These are phyloP conservation scores for Neospora caninum DNA, from an alignment of 169 alveolate species.

Conservation along the genomic window DNA sequence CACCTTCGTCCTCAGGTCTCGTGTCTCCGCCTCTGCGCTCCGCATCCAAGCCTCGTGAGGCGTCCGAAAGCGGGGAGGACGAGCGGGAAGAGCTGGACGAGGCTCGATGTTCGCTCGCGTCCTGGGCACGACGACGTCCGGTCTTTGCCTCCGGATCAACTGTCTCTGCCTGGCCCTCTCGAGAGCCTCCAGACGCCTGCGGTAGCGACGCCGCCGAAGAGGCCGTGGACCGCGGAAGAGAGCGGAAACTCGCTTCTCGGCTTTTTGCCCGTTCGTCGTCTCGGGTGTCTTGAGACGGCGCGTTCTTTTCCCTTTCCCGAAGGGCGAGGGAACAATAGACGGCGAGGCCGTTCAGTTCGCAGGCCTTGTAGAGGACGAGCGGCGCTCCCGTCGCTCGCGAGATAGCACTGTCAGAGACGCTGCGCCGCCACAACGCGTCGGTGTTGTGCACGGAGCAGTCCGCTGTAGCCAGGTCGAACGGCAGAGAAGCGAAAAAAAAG, in stretches of 20 bases:
- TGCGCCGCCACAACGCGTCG: constrained; percentile 44
- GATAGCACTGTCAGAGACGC: not conserved
- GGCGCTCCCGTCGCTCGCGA: not conserved
- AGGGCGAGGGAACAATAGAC: constrained; percentile 54
- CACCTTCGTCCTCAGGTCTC: too few species aligned
- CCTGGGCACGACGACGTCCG: too few species aligned
- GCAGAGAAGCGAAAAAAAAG: not conserved
- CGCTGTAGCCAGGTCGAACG: not conserved
- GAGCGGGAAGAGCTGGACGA: too few species aligned
- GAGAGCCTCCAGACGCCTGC: too few species aligned
- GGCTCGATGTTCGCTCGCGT: too few species aligned
- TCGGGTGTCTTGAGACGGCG: not conserved
- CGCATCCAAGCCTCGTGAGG: too few species aligned
- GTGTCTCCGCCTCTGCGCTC: too few species aligned
- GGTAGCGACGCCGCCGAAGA: too few species aligned
- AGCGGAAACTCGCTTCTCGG: not conserved
- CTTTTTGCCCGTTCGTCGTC: not conserved
- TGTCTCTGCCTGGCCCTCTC: too few species aligned
- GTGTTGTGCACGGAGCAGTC: constrained; percentile 62
- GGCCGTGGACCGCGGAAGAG: not conserved
- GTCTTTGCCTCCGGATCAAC: too few species aligned
- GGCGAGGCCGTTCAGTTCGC: constrained; percentile 62
- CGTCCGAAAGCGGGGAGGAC: too few species aligned
- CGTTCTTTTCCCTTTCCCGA: not conserved
- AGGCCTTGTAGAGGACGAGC: constrained; percentile 48